A percentile compares a stretch with the other conserved stretches of the same genome.
Evolutionary conservation across 2,329 filamentous ascomycete genomes (phyloP).

Genomic region (Colletotrichum phormii): DNA sequence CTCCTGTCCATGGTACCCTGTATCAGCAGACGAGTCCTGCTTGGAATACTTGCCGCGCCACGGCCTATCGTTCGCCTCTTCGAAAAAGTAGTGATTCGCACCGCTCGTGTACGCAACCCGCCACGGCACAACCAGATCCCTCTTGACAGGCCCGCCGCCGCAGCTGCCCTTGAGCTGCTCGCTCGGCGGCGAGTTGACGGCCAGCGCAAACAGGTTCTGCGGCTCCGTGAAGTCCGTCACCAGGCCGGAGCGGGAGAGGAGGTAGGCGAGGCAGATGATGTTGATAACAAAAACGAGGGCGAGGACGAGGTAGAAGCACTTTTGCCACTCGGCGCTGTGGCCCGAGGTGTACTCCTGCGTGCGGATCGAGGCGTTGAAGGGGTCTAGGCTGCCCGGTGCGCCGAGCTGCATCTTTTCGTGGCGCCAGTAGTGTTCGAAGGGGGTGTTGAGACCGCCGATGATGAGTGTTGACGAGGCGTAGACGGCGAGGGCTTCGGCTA

Average conservation of each 20-base stretch:
- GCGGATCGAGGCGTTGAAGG: conserved; percentile 73
- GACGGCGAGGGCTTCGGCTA: conserved; percentile 80
- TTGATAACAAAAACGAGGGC: conserved; percentile 75
- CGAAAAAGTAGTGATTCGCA: conserved; percentile 57
- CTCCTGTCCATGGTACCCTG: conserved; percentile 26
- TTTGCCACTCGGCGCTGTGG: conserved; percentile 69
- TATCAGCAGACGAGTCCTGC: conserved; percentile 23
- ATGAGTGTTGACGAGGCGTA: conserved; percentile 76
- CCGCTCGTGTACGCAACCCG: conserved; percentile 51
- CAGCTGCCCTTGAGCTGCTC: conserved; percentile 51
- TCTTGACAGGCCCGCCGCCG: conserved; percentile 49
- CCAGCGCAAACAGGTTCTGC: conserved; percentile 78
- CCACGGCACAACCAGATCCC: conserved; percentile 55
- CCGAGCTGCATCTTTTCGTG: conserved; percentile 54
- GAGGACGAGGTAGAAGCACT: conserved; percentile 75
- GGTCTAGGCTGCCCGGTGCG: conserved; percentile 59
- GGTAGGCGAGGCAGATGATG: conserved; percentile 71
- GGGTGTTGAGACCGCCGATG: conserved; percentile 66
- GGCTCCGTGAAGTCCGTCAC: conserved; percentile 85
- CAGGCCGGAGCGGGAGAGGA: conserved; percentile 65
- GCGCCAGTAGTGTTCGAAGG: conserved; percentile 70
- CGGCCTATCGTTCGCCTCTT: conserved; percentile 47
- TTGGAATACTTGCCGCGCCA: conserved; percentile 42
- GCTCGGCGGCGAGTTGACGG: conserved; percentile 68
- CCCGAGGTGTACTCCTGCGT: conserved; percentile 79